Conservation (phyloP, 257 asterid genomes). For the Jacaranda mimosifolia region DNA sequence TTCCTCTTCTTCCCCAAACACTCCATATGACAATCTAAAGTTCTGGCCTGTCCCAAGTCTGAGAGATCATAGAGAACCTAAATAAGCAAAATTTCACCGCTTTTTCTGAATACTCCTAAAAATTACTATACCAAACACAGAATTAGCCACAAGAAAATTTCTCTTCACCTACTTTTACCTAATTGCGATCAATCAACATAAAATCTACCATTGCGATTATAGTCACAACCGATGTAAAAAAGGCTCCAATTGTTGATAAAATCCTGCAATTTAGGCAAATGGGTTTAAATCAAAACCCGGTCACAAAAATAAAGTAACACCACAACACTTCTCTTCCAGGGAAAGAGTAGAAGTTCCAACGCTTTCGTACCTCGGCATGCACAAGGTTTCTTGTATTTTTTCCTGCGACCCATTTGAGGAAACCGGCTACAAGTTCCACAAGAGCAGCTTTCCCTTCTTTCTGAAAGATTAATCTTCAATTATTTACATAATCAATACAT, state of each 20-base stretch:
- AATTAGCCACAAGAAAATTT: neutral
- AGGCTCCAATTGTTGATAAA: constrained; percentile 30
- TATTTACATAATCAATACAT: neutral
- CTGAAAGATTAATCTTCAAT: constrained; percentile 30
- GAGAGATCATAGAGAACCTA: constrained; percentile 27
- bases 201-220: constrained; percentile 29
- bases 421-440: constrained; percentile 16
- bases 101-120: neutral
- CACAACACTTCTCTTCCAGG: neutral
- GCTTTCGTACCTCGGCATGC: constrained; percentile 37
- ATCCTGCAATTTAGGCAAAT: constrained; percentile 44
- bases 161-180: constrained; percentile 5
- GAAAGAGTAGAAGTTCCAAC: neutral
- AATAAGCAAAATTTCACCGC: neutral
- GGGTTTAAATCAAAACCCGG: constrained; percentile 21
- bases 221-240: constrained; percentile 33
- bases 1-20: constrained; percentile 83
- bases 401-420: constrained; percentile 46
- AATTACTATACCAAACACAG: constrained; percentile 30
- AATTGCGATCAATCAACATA: constrained; percentile 12
- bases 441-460: constrained; percentile 25
- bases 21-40: constrained; percentile 48
- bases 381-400: constrained; percentile 38
- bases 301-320: neutral
- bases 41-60: neutral